These are phyloP conservation scores for Talaromyces sp. DNA, from an alignment of 2,329 filamentous ascomycete genomes.

Conservation along the genomic window DNA sequence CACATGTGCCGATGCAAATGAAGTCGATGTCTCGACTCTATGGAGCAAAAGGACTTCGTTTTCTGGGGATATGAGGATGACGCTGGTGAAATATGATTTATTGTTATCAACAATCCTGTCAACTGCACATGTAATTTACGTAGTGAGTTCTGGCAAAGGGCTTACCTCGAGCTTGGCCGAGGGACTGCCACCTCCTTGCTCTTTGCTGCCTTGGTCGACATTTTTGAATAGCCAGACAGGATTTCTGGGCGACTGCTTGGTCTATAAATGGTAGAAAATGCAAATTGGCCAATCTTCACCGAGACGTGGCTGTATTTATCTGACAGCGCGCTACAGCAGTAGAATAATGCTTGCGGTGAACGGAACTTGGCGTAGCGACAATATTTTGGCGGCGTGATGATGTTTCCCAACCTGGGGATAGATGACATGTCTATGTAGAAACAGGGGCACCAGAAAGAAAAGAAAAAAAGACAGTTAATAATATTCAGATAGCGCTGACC, in stretches of 20 bases:
- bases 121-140: no score
- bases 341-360: background rate
- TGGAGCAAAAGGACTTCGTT: slow-evolving; percentile 88
- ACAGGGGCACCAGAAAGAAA: background rate
- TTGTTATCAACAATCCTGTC: background rate
- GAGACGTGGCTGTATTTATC: background rate
- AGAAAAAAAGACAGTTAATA: background rate
- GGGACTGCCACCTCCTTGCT: slow-evolving; percentile 45
- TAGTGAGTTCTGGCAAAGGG: background rate
- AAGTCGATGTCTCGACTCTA: slow-evolving; percentile 73
- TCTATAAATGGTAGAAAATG: background rate
- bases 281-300: background rate
- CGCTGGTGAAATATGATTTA: slow-evolving; percentile 45
- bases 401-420: background rate
- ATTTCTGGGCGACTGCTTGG: background rate
- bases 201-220: slow-evolving; percentile 20
- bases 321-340: background rate
- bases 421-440: background rate
- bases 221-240: background rate
- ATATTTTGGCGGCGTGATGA: background rate
- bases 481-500: background rate
- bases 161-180: slow-evolving; percentile 61
- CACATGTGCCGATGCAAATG: slow-evolving; percentile 89
- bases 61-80: slow-evolving; percentile 76
- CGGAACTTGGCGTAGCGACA: background rate